Base-by-base conservation (phyloP, 495 filamentous ascomycete genomes). In the Chaetomidium leptoderma region DNA sequence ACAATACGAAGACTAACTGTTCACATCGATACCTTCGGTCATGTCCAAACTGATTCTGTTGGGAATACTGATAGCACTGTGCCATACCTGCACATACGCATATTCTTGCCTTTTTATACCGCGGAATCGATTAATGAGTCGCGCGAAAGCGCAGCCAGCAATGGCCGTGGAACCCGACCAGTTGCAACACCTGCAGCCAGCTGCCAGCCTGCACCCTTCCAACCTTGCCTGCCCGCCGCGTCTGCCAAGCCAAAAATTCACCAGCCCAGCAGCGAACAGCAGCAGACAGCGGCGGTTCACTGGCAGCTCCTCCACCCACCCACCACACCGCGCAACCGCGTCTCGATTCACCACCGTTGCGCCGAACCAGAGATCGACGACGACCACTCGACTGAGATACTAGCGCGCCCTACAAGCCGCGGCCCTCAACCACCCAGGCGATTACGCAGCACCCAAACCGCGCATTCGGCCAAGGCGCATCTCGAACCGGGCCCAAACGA, bases 221-320 rank as follows among this genome's bases (percentile, higher is more conserved):
- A 36, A 19, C 46, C 30, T 43, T 42, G 48, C 47, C 32, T 52
- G 36, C 30, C 36, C 9, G 11, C 9, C 6, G 11, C 30, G 14
- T 30, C 46, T 57, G 53, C 58, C 53, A 61, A 61, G 58, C 58
- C 47, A 51, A 61, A 61, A 57, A 48, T 54, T 49, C 40, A n/a
- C 40, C 40, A 44, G 40, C 47, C 46, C 48, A 33, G 45, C 43
- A 27, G 29, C 57, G 4, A 21, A 36, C 19, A 29, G 19, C 3
- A 39, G 42, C 40, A n/a, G 13, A 7, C 16, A 59, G 36, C n/a
- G n/a, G n/a, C n/a, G n/a, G n/a, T n/a, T n/a, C n/a, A n/a, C n/a
- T n/a, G n/a, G n/a, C n/a, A n/a, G n/a, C n/a, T n/a, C n/a, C 42
- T 32, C 23, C 29, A 44, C 35, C 51, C 10, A 55, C 13, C n/a